These are phyloP conservation scores for Cercospora sp. DNA, from an alignment of 2,329 filamentous ascomycete species.

Conservation along the genomic window DNA sequence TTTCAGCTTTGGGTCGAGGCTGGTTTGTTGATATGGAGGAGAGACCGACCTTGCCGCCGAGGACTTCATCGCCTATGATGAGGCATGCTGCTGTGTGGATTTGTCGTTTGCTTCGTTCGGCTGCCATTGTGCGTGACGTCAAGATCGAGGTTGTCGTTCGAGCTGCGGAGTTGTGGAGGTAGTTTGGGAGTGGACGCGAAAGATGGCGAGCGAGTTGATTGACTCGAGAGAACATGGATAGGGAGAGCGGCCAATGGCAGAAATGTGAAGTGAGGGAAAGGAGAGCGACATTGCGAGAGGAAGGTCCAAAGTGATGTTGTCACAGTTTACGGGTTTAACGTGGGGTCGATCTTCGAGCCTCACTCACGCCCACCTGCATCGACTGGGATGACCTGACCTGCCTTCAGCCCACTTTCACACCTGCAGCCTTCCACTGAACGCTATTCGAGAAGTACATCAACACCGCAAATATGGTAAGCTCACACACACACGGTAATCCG, in stretches of 20 bases:
- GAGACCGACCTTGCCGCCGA: slow-evolving; percentile 79
- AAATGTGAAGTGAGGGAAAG: background rate
- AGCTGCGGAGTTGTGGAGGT: slow-evolving; percentile 46
- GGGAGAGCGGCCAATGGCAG: background rate
- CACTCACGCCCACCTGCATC: slow-evolving; percentile 2
- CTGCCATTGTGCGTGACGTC: slow-evolving; percentile 47
- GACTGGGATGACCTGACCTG: background rate
- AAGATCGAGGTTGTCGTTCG: slow-evolving; percentile 43
- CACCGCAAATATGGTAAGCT: background rate
- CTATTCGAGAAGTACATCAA: background rate
- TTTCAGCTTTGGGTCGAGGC: background rate
- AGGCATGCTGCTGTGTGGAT: slow-evolving; percentile 90
- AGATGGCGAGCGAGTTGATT: slow-evolving; percentile 73
- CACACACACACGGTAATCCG: background rate
- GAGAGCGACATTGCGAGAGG: background rate
- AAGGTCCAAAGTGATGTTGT: background rate
- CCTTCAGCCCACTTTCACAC: background rate
- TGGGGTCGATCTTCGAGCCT: slow-evolving; percentile 1
- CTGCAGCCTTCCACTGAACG: background rate
- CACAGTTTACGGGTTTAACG: slow-evolving; percentile 6
- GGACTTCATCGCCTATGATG: slow-evolving; percentile 95
- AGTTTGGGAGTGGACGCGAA: slow-evolving; percentile 60
- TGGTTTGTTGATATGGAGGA: background rate
- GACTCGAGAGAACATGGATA: slow-evolving; percentile 72
- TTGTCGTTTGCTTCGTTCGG: slow-evolving; percentile 61